Conservation (phyloP, 2,329 filamentous ascomycete genomes). For the Trichoderma brevicompactum region DNA sequence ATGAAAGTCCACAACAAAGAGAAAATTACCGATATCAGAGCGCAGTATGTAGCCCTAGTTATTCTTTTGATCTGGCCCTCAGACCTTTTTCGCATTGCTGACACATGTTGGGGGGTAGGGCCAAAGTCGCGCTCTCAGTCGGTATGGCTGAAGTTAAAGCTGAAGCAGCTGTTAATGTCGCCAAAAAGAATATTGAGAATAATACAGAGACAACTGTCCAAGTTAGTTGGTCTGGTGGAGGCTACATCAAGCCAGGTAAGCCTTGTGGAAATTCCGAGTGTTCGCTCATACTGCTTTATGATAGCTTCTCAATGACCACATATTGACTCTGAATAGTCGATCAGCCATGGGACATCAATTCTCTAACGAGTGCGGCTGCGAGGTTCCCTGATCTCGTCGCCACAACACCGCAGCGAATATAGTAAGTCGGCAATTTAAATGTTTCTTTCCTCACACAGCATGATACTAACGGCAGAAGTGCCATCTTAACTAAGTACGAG, state of each 20-base stretch:
- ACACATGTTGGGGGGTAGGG: not conserved
- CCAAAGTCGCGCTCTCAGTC: not conserved
- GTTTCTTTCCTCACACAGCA: not conserved
- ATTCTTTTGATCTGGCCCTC: too few relatives aligned
- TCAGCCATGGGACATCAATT: not conserved
- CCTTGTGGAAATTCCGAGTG: too few relatives aligned
- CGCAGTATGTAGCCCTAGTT: not conserved
- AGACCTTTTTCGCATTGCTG: not conserved
- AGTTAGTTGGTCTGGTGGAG: constrained; percentile 1
- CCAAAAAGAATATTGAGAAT: not conserved
- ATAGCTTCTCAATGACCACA: not conserved
- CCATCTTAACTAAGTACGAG: not conserved
- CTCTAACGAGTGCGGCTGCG: not conserved
- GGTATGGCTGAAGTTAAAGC: not conserved
- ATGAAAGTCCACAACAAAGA: constrained; percentile 1
- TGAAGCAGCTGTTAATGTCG: not conserved
- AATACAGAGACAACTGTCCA: not conserved
- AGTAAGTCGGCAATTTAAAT: not conserved
- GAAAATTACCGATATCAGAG: not conserved
- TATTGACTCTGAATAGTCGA: not conserved
- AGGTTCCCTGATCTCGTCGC: not conserved
- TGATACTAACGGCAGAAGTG: not conserved
- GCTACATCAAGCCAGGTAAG: constrained; percentile 1
- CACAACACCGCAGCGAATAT: not conserved
- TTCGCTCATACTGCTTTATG: not conserved